Evolutionary conservation across 192 early-diverging fungal genomes (phyloP), one percentile per base, ranked within the genome.

Genomic region (Coemansia sp.): DNA sequence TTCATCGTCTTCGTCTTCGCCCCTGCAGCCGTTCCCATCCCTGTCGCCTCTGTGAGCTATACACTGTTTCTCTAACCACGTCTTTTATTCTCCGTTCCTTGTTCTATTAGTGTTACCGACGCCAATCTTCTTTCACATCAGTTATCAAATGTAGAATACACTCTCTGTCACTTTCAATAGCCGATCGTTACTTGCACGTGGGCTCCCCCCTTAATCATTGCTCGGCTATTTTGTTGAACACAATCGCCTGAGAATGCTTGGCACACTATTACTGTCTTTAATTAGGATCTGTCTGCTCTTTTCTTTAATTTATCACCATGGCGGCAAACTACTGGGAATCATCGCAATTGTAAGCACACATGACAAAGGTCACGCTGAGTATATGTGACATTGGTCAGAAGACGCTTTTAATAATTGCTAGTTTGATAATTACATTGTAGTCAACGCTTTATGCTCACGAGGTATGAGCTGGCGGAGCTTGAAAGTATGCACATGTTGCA

Each of bases 261-360:
- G 52, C 52, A 16, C 13, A 21, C 10, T 55, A 4, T 10, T 55
- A 3, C 6, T 32, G 6, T 26, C 26, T 26, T 26, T 50, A n/a
- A 21, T 10, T n/a, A 3, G 47, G 47, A 21, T 47, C 30, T 37
- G 60, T 62, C 61, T 62, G 38, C 17, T 32, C 38, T 13, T 42
- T 42, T 35, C 42, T 64, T 23, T 21, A 14, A 6, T 32, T 13
- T 46, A 63, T 64, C 16, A 67, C 39, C 43, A 85, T 85, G 78
- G 70, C 79, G 1, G 79, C 79, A 19, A 85, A 82, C 68, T 82
- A 76, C 63, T 85, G 79, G 79, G 76, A 81, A 40, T 82, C 79
- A 33, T 78, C 79, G 49, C 84, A 82, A 55, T 72, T 73, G 82
- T 84, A 80, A 67, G 74, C 50, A 3, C 2, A 33, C 32, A 17